A percentile compares a stretch with the other conserved stretches of the same genome.
phyloP scores from a whole-genome alignment of 148 eudicot genomes.

The Fagopyrum esculentum region DNA sequence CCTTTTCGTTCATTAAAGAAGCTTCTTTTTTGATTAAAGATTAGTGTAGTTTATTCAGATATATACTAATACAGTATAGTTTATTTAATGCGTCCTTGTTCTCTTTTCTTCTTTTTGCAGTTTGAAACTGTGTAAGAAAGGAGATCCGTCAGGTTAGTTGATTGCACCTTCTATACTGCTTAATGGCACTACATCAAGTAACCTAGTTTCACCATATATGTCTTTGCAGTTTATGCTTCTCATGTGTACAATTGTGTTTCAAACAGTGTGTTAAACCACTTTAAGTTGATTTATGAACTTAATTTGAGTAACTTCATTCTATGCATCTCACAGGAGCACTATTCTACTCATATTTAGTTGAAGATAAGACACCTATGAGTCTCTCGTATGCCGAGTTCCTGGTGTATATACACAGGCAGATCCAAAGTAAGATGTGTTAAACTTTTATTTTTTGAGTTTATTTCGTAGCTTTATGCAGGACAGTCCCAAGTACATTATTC shows the following conservation, averaged over 20 bases:
- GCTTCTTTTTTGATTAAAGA: not conserved
- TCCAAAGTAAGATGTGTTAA: conserved; percentile 60
- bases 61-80: not conserved
- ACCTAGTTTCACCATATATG: too few relatives aligned
- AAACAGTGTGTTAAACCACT: not conserved
- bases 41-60: not conserved
- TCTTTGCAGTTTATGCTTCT: too few relatives aligned
- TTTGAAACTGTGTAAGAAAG: conserved; percentile 85
- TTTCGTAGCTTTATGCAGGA: not conserved
- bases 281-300: not conserved
- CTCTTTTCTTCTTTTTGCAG: conserved; percentile 39
- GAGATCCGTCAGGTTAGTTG: conserved; percentile 78
- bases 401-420: conserved; percentile 81
- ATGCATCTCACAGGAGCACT: conserved; percentile 42
- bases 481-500: not conserved
- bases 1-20: not conserved
- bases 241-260: too few relatives aligned
- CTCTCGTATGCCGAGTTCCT: conserved; percentile 83
- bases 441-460: not conserved
- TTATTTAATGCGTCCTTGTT: not conserved
- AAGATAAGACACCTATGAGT: conserved; percentile 65
- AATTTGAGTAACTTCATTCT: not conserved
- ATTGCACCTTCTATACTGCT: not conserved
- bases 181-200: too few relatives aligned
- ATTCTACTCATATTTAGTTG: conserved; percentile 78